Evolutionary conservation across 345 rosid species (phyloP), one percentile per base, ranked within the genome.

Genomic region (Balakata baccata): DNA sequence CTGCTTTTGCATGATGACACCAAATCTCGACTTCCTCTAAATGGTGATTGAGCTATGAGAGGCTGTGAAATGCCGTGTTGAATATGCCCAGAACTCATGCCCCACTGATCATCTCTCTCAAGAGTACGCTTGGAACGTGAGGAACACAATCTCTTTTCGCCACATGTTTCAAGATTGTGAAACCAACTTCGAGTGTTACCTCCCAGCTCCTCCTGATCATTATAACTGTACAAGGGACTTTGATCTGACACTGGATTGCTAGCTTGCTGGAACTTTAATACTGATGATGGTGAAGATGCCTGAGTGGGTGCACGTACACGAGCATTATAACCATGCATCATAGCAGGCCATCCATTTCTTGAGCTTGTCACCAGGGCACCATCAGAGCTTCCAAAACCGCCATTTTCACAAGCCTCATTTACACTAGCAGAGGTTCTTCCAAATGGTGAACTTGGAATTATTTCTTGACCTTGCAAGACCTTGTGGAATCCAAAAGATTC

Each of bases 391-490:
- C 82, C 87, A 79, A 77, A 69, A 54, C 67, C 16, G 64, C 88
- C 86, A 80, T 82, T 86, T 51, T 79, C 77, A 60, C 23, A 74
- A 73, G 83, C 81, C 82, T 83, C 87, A 13, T 66, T 73, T 41
- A 68, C 11, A 79, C 43, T 65, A 8, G 57, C 47, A 3, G 70
- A 39, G 66, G 72, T 81, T 74, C 83, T 70, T 41, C 80, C 77
- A 76, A 70, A 84, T 34, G 87, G 75, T 38, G 85, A 80, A 72
- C 79, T 74, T 20, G 87, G 80, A 82, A 81, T 85, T 72, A 87
- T 91, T 91, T 92, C 98, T 95, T 92, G 99, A 95, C 99, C 97
- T 95, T 92, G 97, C 90, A 95, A 91, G 93, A 92, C 99, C 92
- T 91, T 85, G 74, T 81, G 92, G 86, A 86, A 91, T 80, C 85